Percentiles rank a stretch among this genome's conserved stretches.
Evolutionary conservation across 495 filamentous ascomycete genomes (phyloP).

Genomic region (Ramalina peruviana): DNA sequence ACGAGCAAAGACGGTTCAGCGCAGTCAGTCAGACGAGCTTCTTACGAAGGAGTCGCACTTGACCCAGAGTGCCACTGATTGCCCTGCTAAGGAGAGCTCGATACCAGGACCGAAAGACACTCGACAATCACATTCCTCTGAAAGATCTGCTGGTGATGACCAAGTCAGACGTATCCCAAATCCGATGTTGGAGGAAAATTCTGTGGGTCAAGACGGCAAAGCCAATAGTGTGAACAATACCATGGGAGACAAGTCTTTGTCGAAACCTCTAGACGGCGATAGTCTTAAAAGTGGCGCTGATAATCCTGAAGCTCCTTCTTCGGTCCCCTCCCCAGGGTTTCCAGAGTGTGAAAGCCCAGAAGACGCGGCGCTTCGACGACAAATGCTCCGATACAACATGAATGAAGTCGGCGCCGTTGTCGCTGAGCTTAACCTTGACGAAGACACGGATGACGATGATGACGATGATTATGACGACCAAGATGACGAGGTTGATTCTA

Average conservation of each 20-base stretch:
- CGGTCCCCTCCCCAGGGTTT: conserved; percentile 15
- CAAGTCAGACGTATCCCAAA: too few species aligned
- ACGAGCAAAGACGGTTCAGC: too few species aligned
- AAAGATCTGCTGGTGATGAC: too few species aligned
- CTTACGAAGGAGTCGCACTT: too few species aligned
- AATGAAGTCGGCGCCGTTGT: conserved; percentile 78
- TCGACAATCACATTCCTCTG: too few species aligned
- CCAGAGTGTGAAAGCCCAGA: conserved; percentile 58
- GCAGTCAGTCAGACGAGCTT: too few species aligned
- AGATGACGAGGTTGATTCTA: conserved; percentile 28
- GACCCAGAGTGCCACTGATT: too few species aligned
- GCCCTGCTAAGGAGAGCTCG: too few species aligned
- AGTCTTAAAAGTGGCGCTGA: neutral
- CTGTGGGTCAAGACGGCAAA: neutral
- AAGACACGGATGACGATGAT: conserved; percentile 23
- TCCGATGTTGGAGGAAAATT: neutral
- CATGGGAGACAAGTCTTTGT: neutral
- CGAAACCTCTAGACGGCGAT: neutral
- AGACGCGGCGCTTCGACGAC: conserved; percentile 63
- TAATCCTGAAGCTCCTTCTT: neutral
- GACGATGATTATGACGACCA: conserved; percentile 30
- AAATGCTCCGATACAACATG: conserved; percentile 87
- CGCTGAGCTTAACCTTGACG: conserved; percentile 80
- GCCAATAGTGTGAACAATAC: neutral
- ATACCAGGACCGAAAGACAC: too few species aligned